Percentiles rank a stretch among this genome's conserved stretches.
Evolutionary conservation across 352 stramenopile genomes (phyloP).

Genomic region (Pythium biforme): DNA sequence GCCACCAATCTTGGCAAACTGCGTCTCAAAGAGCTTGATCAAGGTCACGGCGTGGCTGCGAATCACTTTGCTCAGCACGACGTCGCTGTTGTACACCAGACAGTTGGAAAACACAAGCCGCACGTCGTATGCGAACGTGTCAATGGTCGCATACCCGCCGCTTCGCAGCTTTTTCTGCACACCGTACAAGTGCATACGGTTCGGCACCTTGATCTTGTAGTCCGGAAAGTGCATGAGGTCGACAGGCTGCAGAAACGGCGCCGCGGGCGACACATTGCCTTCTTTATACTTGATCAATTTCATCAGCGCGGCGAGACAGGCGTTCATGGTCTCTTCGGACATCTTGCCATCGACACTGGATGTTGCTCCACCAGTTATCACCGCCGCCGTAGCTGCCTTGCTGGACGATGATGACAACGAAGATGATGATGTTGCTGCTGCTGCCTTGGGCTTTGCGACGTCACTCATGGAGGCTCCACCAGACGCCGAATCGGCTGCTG

Average conservation of each 20-base stretch:
- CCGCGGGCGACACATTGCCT: constrained; percentile 59
- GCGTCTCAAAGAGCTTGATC: constrained; percentile 80
- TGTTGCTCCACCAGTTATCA: background rate
- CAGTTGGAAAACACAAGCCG: constrained; percentile 88
- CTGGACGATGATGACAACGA: background rate
- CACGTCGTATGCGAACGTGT: constrained; percentile 76
- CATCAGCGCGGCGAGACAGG: constrained; percentile 67
- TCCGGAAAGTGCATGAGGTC: constrained; percentile 82
- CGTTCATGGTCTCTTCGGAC: constrained; percentile 48
- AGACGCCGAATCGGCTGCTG: too few species aligned
- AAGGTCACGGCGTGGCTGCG: constrained; percentile 79
- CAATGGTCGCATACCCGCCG: constrained; percentile 58
- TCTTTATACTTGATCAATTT: constrained; percentile 89
- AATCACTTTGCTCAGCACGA: constrained; percentile 81
- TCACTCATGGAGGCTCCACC: background rate
- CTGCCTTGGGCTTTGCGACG: background rate
- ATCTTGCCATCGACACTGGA: constrained; percentile 39
- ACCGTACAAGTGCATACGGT: constrained; percentile 84
- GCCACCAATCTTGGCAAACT: constrained; percentile 68
- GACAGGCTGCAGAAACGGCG: constrained; percentile 79
- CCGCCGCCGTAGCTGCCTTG: background rate
- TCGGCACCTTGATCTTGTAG: constrained; percentile 81
- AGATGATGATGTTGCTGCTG: background rate
- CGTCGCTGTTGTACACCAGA: constrained; percentile 86
- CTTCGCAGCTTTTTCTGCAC: constrained; percentile 83